These are phyloP conservation scores for Lenwebbia sp. DNA, from an alignment of 345 rosid genomes.

Conservation along the genomic window DNA sequence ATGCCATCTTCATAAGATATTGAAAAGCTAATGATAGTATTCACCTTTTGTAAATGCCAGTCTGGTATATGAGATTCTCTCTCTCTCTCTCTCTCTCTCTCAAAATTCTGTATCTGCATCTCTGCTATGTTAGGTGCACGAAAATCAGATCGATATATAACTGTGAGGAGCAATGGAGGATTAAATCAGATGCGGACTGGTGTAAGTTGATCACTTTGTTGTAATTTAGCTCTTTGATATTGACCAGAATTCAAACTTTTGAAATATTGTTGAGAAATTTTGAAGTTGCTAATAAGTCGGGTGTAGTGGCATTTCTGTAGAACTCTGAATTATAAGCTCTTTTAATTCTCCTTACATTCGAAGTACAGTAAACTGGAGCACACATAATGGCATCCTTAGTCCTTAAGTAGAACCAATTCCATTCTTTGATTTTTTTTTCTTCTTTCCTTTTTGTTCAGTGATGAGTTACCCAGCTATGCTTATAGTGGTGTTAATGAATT, in stretches of 20 bases:
- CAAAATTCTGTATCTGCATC: not conserved
- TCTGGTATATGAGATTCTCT: not conserved
- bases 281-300: not conserved
- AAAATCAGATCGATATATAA: constrained; percentile 47
- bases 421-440: not conserved
- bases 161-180: constrained; percentile 93
- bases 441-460: not conserved
- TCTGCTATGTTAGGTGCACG: constrained; percentile 28
- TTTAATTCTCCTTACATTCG: not conserved
- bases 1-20: not conserved
- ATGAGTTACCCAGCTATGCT: not conserved
- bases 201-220: constrained; percentile 38
- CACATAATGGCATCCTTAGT: not conserved
- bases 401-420: not conserved
- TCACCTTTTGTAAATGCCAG: not conserved
- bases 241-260: not conserved
- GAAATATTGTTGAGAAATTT: not conserved
- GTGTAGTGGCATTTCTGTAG: not conserved
- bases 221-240: not conserved
- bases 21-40: not conserved
- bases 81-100: not conserved
- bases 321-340: not conserved
- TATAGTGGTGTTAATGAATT: not conserved
- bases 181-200: constrained; percentile 98
- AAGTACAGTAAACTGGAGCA: not conserved